Percentiles rank a stretch among this genome's conserved stretches.
These are phyloP conservation scores for Paramecium bursaria DNA, from an alignment of 73 alveolate genomes.

Conservation along the genomic window DNA sequence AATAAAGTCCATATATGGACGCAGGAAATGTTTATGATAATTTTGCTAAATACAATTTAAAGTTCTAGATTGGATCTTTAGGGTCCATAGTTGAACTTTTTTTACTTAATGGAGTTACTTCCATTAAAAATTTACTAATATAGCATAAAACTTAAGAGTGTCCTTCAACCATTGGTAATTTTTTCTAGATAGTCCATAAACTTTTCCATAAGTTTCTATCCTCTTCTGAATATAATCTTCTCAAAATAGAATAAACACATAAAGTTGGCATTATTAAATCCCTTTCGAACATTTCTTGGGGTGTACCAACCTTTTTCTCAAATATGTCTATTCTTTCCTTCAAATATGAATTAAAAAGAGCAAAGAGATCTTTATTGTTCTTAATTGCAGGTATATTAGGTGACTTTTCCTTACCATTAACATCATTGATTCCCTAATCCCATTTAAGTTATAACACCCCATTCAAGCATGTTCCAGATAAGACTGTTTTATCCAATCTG, in stretches of 20 bases:
- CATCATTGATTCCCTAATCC: conserved; percentile 50
- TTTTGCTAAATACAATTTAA: conserved; percentile 42
- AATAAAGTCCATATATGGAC: conserved; percentile 50
- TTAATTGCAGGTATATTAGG: conserved; percentile 67
- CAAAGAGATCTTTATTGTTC: conserved; percentile 81
- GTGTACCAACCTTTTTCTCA: conserved; percentile 68
- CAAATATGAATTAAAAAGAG: conserved; percentile 73
- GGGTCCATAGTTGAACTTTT: conserved; percentile 83
- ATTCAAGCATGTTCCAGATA: conserved; percentile 70
- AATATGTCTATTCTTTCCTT: conserved; percentile 74
- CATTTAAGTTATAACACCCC: conserved; percentile 63
- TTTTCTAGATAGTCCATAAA: conserved; percentile 84
- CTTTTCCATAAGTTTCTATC: conserved; percentile 77
- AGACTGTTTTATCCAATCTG: conserved; percentile 67
- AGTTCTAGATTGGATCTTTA: conserved; percentile 74
- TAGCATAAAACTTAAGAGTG: conserved; percentile 75
- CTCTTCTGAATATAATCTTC: conserved; percentile 81
- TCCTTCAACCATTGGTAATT: conserved; percentile 82
- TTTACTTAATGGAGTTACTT: conserved; percentile 83
- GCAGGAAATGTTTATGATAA: conserved; percentile 57
- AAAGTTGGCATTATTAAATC: conserved; percentile 77
- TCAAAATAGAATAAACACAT: conserved; percentile 79
- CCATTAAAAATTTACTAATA: conserved; percentile 79
- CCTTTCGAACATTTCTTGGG: conserved; percentile 76
- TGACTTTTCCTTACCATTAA: conserved; percentile 49